These are phyloP conservation scores for Sistotremastrum niveocremeum DNA, from an alignment of 768 basidiomycete species.

Conservation along the genomic window DNA sequence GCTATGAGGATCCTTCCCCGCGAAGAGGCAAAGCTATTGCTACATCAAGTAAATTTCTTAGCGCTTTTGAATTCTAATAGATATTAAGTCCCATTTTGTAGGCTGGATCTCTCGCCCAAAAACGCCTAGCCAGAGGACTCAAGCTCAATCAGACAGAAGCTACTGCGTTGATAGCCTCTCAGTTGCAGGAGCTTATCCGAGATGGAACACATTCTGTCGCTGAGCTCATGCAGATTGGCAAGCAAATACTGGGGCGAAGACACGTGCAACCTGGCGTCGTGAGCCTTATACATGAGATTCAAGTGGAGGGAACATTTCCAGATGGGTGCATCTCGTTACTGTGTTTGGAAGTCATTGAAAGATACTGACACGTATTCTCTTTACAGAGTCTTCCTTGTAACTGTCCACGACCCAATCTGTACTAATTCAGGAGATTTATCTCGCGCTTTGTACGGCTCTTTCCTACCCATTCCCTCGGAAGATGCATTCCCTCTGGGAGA, in stretches of 20 bases:
- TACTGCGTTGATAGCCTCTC: conserved; percentile 78
- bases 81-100: conserved; percentile 17
- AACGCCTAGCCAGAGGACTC: conserved; percentile 87
- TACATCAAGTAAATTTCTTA: conserved; percentile 44
- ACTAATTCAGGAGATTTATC: conserved; percentile 64
- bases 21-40: conserved; percentile 60
- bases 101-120: conserved; percentile 85
- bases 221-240: conserved; percentile 89
- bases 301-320: conserved; percentile 85
- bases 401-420: conserved; percentile 90
- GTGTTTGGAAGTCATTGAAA: not conserved
- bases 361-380: conserved; percentile 1
- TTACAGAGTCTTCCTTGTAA: conserved; percentile 81
- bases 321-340: conserved; percentile 48
- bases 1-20: conserved; percentile 60
- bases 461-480: conserved; percentile 65
- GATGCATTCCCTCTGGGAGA: conserved; percentile 49
- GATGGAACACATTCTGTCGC: conserved; percentile 81
- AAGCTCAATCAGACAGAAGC: conserved; percentile 81
- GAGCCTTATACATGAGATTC: conserved; percentile 67
- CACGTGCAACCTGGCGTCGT: conserved; percentile 83
- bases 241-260: conserved; percentile 70
- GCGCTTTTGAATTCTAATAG: not conserved
- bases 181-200: conserved; percentile 85
- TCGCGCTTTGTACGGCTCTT: conserved; percentile 89